Conservation (phyloP, 2,329 filamentous ascomycete genomes). For the Cylindrodendrum hubeiense region DNA sequence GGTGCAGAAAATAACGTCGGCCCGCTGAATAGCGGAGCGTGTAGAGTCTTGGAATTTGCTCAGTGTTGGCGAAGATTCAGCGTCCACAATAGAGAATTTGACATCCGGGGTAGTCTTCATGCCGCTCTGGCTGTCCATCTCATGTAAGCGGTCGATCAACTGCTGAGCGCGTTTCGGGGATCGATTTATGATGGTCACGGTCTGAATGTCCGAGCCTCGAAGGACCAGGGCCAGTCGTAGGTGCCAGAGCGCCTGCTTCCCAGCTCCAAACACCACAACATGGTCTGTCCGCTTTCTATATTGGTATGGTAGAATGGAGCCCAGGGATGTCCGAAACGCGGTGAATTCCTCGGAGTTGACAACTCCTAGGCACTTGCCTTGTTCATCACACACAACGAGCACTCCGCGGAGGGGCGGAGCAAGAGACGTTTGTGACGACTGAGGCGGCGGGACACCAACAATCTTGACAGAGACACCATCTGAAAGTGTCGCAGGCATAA, state of each 20-base stretch:
- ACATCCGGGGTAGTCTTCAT: neutral
- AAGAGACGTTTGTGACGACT: neutral
- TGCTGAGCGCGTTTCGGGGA: slow-evolving; percentile 22
- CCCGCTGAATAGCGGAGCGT: neutral
- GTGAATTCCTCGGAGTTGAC: slow-evolving; percentile 51
- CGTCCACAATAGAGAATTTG: neutral
- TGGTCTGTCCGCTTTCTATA: slow-evolving; percentile 54
- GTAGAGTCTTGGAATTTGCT: neutral
- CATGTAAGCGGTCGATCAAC: slow-evolving; percentile 14
- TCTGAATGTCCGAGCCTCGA: slow-evolving; percentile 37
- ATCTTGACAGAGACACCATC: slow-evolving; percentile 40
- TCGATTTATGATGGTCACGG: slow-evolving; percentile 47
- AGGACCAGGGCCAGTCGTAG: slow-evolving; percentile 73
- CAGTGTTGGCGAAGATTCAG: neutral
- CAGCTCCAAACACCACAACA: slow-evolving; percentile 75
- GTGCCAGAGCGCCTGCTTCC: slow-evolving; percentile 80
- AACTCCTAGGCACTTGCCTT: neutral
- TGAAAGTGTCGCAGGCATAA: slow-evolving; percentile 39
- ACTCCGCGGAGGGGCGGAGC: slow-evolving; percentile 27
- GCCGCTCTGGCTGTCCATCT: neutral
- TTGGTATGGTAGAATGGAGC: slow-evolving; percentile 70
- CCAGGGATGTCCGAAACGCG: slow-evolving; percentile 75
- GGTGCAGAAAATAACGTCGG: neutral
- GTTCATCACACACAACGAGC: slow-evolving; percentile 26
- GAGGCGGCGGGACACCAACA: slow-evolving; percentile 32